A percentile compares a stretch with the other conserved stretches of the same genome.
These are phyloP conservation scores for Parmelia sp. DNA, from an alignment of 495 filamentous ascomycete genomes.

Conservation along the genomic window DNA sequence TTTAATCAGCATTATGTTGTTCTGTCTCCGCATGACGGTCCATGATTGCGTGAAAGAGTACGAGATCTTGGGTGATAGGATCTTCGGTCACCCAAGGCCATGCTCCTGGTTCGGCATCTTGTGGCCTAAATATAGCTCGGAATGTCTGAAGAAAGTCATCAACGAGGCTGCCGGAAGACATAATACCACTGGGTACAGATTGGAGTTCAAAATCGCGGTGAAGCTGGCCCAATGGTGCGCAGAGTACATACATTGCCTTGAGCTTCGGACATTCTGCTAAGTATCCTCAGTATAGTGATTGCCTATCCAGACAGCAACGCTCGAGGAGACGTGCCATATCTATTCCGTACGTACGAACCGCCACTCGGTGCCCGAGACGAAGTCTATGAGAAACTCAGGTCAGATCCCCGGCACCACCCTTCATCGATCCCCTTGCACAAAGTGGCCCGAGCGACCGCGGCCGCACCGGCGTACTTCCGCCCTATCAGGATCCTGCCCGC, in stretches of 20 bases:
- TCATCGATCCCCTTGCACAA: slow-evolving; percentile 31
- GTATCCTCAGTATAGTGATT: neutral
- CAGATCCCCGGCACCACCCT: slow-evolving; percentile 30
- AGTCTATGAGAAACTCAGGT: neutral
- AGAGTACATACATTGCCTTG: neutral
- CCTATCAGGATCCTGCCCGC: slow-evolving; percentile 19
- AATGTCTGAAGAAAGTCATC: slow-evolving; percentile 11
- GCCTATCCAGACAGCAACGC: neutral
- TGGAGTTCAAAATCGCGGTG: slow-evolving; percentile 4
- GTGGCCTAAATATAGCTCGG: slow-evolving; percentile 14
- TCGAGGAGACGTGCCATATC: neutral
- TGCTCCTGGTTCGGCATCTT: slow-evolving; percentile 14
- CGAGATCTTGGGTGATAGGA: slow-evolving; percentile 36
- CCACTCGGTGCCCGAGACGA: neutral
- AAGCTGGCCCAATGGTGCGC: neutral
- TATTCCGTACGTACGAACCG: neutral
- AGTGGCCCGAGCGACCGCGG: slow-evolving; percentile 46
- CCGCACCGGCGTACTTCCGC: slow-evolving; percentile 46
- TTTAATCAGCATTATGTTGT: slow-evolving; percentile 49
- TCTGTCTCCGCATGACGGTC: slow-evolving; percentile 45
- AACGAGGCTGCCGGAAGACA: slow-evolving; percentile 17
- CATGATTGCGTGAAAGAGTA: slow-evolving; percentile 44
- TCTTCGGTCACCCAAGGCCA: slow-evolving; percentile 37
- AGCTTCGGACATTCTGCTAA: neutral
- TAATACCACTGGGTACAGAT: slow-evolving; percentile 2